These are phyloP conservation scores for Didymella lethalis DNA, from an alignment of 2,329 filamentous ascomycete genomes.

Conservation along the genomic window DNA sequence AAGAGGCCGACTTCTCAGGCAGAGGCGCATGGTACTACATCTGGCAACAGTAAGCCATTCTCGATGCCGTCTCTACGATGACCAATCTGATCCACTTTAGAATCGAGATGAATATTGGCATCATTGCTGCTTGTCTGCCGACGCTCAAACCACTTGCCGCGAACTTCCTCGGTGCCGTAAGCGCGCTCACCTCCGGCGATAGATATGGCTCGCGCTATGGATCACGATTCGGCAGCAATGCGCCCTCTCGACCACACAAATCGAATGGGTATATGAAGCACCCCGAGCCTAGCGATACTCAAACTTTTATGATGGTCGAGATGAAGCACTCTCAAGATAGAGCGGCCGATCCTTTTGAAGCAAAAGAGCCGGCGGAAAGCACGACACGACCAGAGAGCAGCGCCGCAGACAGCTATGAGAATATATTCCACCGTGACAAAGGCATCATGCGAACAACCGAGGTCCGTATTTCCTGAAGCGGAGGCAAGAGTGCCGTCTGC, in stretches of 20 bases:
- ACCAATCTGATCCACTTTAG: not conserved
- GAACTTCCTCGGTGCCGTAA: not conserved
- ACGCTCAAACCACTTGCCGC: slow-evolving; percentile 6
- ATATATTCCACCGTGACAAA: not conserved
- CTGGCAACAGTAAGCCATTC: slow-evolving; percentile 2
- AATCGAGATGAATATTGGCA: slow-evolving; percentile 4
- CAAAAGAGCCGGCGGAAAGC: not conserved
- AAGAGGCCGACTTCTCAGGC: slow-evolving; percentile 5
- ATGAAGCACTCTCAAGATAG: not conserved
- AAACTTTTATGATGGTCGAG: not conserved
- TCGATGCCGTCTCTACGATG: too few relatives aligned
- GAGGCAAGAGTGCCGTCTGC: not conserved
- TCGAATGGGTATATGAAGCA: slow-evolving; percentile 1
- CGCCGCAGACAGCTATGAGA: slow-evolving; percentile 3
- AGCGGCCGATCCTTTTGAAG: not conserved
- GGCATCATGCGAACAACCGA: slow-evolving; percentile 2
- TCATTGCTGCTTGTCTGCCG: slow-evolving; percentile 1
- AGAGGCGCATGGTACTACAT: slow-evolving; percentile 5
- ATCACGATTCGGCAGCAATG: not conserved
- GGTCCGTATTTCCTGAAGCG: not conserved
- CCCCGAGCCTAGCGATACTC: not conserved
- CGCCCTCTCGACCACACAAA: not conserved
- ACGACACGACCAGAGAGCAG: not conserved
- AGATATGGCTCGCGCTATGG: not conserved
- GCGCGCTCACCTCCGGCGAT: slow-evolving; percentile 1